These are phyloP conservation scores for Backusella mclennaniae DNA, from an alignment of 192 early-diverging fungal species.

Conservation along the genomic window DNA sequence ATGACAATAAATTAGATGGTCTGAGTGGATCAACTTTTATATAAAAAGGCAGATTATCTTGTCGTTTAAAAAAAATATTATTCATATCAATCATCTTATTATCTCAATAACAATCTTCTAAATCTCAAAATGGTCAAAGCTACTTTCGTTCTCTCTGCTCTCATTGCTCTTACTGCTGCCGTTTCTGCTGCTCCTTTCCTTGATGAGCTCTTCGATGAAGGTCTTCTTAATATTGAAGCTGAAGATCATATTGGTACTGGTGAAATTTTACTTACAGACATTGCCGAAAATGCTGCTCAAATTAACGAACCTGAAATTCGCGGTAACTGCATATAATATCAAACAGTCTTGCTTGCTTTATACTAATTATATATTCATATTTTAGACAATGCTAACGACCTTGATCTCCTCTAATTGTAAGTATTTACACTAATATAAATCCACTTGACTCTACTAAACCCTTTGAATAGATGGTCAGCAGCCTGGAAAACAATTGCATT, in stretches of 20 bases:
- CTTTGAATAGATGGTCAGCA: neutral
- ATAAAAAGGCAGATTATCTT: neutral
- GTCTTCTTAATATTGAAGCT: neutral
- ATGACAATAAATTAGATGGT: neutral
- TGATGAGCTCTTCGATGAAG: neutral
- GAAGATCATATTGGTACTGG: neutral
- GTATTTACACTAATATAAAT: neutral
- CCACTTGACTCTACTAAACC: neutral
- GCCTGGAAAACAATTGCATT: neutral
- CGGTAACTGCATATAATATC: neutral
- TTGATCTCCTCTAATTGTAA: neutral
- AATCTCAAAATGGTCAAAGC: neutral
- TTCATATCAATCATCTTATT: neutral
- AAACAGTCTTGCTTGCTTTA: neutral
- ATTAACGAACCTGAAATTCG: neutral
- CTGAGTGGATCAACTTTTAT: neutral
- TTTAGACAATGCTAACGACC: neutral
- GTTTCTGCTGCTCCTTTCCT: neutral
- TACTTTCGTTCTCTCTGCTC: neutral
- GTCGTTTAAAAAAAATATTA: neutral
- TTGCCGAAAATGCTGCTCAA: too few relatives aligned
- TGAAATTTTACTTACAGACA: neutral
- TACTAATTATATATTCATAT: neutral
- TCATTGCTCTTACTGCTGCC: neutral
- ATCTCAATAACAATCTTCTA: neutral